These are phyloP conservation scores for Penicillium arizonense DNA, from an alignment of 495 filamentous ascomycete species.

Conservation along the genomic window DNA sequence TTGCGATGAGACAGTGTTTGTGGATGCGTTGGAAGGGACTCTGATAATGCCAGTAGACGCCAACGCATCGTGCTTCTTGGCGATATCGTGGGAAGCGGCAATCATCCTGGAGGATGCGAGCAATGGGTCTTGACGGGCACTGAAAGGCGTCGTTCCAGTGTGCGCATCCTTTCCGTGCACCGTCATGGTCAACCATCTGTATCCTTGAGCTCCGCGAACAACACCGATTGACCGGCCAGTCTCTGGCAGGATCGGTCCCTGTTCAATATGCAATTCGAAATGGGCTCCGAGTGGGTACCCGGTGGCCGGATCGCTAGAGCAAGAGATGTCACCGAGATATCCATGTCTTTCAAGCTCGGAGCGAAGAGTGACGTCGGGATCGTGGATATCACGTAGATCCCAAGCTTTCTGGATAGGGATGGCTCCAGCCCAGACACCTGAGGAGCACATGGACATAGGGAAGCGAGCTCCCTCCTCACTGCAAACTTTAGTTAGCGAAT, in stretches of 20 bases:
- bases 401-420: constrained; percentile 61
- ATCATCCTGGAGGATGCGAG: constrained; percentile 66
- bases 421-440: constrained; percentile 69
- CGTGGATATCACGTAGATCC: constrained; percentile 49
- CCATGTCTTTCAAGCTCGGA: constrained; percentile 65
- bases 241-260: constrained; percentile 65
- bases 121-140: constrained; percentile 53
- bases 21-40: constrained; percentile 54
- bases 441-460: constrained; percentile 70
- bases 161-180: constrained; percentile 65
- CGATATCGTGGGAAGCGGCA: constrained; percentile 58
- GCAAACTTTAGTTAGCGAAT: constrained; percentile 11
- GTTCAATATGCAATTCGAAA: constrained; percentile 81
- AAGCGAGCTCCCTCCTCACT: constrained; percentile 76
- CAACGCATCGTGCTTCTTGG: constrained; percentile 48
- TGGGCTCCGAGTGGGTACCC: constrained; percentile 60
- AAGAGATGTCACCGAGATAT: constrained; percentile 54
- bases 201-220: constrained; percentile 61
- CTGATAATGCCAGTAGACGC: constrained; percentile 68
- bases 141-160: constrained; percentile 69
- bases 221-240: constrained; percentile 59
- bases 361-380: constrained; percentile 50
- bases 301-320: constrained; percentile 33
- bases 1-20: constrained; percentile 67
- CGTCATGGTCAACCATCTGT: constrained; percentile 62